These are phyloP conservation scores for Puccinellia tenuiflora DNA, from an alignment of 176 grass and related monocot species.

Conservation along the genomic window DNA sequence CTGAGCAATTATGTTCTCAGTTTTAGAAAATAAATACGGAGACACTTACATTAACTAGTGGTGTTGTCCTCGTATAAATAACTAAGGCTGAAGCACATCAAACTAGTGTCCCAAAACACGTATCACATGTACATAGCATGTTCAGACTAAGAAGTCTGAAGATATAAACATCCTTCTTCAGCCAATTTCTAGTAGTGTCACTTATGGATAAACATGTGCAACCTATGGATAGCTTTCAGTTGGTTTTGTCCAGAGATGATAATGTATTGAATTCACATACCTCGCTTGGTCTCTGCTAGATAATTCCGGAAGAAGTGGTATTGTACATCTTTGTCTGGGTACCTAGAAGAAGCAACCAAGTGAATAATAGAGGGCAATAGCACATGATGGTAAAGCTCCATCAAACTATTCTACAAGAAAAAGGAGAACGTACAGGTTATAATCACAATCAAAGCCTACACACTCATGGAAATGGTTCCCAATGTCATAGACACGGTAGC, in stretches of 20 bases:
- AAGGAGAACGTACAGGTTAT: conserved; percentile 54
- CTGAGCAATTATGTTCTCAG: too few relatives aligned
- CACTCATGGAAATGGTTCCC: conserved; percentile 97
- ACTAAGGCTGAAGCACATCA: too few relatives aligned
- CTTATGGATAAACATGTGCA: neutral
- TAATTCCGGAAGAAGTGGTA: conserved; percentile 93
- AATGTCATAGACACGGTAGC: conserved; percentile 84
- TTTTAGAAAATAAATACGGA: too few relatives aligned
- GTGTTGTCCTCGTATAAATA: too few relatives aligned
- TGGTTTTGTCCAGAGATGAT: neutral
- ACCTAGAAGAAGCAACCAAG: conserved; percentile 47
- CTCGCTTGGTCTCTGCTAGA: conserved; percentile 47
- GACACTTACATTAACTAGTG: too few relatives aligned
- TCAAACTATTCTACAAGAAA: neutral
- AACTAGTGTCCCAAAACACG: too few relatives aligned
- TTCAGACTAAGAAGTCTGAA: too few relatives aligned
- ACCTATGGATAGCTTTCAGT: neutral
- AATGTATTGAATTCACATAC: conserved; percentile 34
- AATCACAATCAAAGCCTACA: conserved; percentile 84
- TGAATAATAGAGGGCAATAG: neutral
- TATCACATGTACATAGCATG: too few relatives aligned
- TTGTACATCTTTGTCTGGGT: conserved; percentile 82
- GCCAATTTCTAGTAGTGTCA: neutral
- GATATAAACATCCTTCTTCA: too few relatives aligned
- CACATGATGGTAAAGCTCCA: neutral